Evolutionary conservation across 495 filamentous ascomycete genomes (phyloP), one percentile per base, ranked within the genome.

Genomic region (Tricharina praecox): DNA sequence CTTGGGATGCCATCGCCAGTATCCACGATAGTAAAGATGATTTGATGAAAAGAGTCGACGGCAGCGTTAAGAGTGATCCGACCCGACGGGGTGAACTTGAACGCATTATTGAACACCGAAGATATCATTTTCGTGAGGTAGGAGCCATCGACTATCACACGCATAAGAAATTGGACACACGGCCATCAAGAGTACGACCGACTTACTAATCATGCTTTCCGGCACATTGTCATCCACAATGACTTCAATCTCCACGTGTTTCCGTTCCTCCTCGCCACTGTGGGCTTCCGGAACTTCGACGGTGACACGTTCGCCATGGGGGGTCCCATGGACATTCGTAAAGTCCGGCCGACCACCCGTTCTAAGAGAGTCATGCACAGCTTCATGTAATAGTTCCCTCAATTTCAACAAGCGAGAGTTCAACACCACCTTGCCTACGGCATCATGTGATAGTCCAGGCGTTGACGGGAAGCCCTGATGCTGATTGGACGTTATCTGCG

Each of bases 81-180:
- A 18, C 82, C 82, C 45, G 67, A 68, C 49, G 81, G 76, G 0
- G 82, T 85, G 54, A 85, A 87, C 58, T 87, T 87, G 46, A 86
- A 71, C 3, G 82, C 82, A 60, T 86, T 87, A 23, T 82, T 64
- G 47, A 84, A 74, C 13, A 86, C 72, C 48, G 79, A 81, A 7
- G 79, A 82, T 1, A 84, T 71, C 48, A 82, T 59, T 56, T 85
- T 85, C 9, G 76, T 73, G n/a, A 87, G 59, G 49, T 82, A 77
- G 47, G 77, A 72, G 54, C 81, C 75, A 61, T 83, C 80, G 45
- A 78, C 68, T 69, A 53, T 11, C n/a, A 47, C 16, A 38, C 10
- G 33, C 35, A 10, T 2, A 21, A 16, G 10, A 40, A 19, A 40
- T 40, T 7, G 20, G 10, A 2, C n/a, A 20, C 10, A 21, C 1